Percentiles rank a stretch among this genome's conserved stretches.
These are phyloP conservation scores for Tillandsia leiboldiana DNA, from an alignment of 176 grass and related monocot species.

Conservation along the genomic window DNA sequence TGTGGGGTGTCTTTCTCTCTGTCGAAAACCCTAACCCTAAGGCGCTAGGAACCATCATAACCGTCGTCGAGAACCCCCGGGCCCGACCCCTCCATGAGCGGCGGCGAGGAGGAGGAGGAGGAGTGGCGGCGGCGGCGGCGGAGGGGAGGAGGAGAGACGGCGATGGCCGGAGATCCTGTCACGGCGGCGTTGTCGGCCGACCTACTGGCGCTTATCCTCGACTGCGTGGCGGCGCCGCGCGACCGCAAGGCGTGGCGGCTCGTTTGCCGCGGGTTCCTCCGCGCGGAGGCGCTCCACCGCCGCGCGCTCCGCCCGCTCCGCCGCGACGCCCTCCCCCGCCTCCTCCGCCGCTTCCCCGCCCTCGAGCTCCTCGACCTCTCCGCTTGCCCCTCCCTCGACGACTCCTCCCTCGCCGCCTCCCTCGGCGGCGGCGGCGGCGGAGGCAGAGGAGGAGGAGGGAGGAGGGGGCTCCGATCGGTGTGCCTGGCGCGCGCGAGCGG, in stretches of 20 bases:
- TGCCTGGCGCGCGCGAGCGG: slow-evolving; percentile 66
- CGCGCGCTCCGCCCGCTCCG: slow-evolving; percentile 55
- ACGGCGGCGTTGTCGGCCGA: slow-evolving; percentile 38
- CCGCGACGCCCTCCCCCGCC: slow-evolving; percentile 39
- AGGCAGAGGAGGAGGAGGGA: too few relatives aligned
- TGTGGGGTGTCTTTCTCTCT: not conserved
- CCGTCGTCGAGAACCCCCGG: too few relatives aligned
- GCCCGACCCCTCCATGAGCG: too few relatives aligned
- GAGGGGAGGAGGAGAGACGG: slow-evolving; percentile 21
- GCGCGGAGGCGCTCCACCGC: slow-evolving; percentile 54
- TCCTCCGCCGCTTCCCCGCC: slow-evolving; percentile 42
- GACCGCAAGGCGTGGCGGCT: slow-evolving; percentile 80
- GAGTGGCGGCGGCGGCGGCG: too few relatives aligned
- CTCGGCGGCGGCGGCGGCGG: slow-evolving; percentile 10
- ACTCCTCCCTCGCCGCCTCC: slow-evolving; percentile 36
- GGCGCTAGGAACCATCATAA: not conserved
- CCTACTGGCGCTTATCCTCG: slow-evolving; percentile 65
- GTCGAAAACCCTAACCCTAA: not conserved
- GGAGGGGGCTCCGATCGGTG: slow-evolving; percentile 22
- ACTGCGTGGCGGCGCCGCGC: slow-evolving; percentile 41
- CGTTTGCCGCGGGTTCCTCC: slow-evolving; percentile 53
- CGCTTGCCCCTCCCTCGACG: slow-evolving; percentile 65
- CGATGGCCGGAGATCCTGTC: not conserved
- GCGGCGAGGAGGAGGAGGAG: slow-evolving; percentile 7
- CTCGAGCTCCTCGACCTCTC: slow-evolving; percentile 77